Evolutionary conservation across 2,329 filamentous ascomycete genomes (phyloP).

Genomic region (Thermomyces lanuginosus): DNA sequence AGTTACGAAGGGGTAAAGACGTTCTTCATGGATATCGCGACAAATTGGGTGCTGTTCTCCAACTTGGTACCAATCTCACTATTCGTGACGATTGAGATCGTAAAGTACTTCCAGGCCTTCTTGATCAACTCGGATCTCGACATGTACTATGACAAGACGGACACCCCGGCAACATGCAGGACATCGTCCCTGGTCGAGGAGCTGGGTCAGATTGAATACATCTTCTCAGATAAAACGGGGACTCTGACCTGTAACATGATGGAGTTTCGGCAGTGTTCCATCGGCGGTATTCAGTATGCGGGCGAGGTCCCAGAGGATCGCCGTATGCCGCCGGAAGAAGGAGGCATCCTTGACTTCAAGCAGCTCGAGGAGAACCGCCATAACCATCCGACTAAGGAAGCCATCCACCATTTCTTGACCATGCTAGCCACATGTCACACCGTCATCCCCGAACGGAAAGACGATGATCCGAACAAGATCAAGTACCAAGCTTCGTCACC

Average conservation of each 20-base stretch:
- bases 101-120: slow-evolving; percentile 97
- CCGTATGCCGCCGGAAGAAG: slow-evolving; percentile 55
- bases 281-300: slow-evolving; percentile 84
- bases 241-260: slow-evolving; percentile 97
- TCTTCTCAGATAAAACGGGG: slow-evolving; percentile 96
- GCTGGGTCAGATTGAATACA: slow-evolving; percentile 92
- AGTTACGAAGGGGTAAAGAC: slow-evolving; percentile 52
- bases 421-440: slow-evolving; percentile 87
- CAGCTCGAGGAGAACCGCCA: slow-evolving; percentile 53
- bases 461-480: slow-evolving; percentile 62
- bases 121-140: slow-evolving; percentile 95
- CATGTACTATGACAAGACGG: slow-evolving; percentile 91
- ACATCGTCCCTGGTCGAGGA: slow-evolving; percentile 96
- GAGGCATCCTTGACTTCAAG: slow-evolving; percentile 73
- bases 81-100: slow-evolving; percentile 91
- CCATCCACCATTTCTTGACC: slow-evolving; percentile 69
- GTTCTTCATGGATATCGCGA: slow-evolving; percentile 88
- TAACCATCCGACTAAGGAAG: slow-evolving; percentile 40
- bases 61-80: slow-evolving; percentile 93
- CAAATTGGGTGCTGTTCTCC: slow-evolving; percentile 96
- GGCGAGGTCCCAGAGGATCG: slow-evolving; percentile 86
- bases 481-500: slow-evolving; percentile 97
- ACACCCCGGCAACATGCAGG: slow-evolving; percentile 87
- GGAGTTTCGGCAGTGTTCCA: slow-evolving; percentile 93
- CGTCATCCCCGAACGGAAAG: slow-evolving; percentile 79